Conservation (phyloP, 345 rosid genomes). For the Lenwebbia sp. region DNA sequence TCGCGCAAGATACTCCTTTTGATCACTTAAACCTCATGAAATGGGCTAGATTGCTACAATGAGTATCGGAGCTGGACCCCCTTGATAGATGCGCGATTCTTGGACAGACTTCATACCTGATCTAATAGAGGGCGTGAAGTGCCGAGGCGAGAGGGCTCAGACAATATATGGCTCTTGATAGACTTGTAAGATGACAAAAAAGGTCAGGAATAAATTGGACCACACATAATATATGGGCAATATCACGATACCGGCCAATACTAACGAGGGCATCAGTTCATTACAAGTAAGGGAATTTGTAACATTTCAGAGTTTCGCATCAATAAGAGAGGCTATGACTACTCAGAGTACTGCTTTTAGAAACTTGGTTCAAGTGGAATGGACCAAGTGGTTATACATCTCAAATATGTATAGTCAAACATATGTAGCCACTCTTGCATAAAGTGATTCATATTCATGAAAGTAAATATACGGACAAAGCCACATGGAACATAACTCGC, state of each 20-base stretch:
- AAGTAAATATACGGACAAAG: no score
- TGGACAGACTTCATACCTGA: background rate
- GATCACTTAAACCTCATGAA: background rate
- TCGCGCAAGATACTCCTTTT: background rate
- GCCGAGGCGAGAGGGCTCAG: background rate
- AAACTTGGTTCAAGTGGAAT: background rate
- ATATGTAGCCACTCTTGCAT: background rate
- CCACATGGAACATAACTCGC: no score
- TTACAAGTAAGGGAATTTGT: background rate
- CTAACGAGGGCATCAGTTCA: background rate
- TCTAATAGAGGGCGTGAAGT: background rate
- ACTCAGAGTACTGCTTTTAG: background rate
- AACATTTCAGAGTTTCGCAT: background rate
- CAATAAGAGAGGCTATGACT: background rate
- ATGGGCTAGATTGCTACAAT: background rate
- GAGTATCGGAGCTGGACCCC: background rate
- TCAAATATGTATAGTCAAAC: background rate
- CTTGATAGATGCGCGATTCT: background rate
- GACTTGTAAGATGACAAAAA: background rate
- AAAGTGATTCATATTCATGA: background rate
- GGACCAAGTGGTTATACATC: fast-evolving
- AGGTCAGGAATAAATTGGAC: background rate
- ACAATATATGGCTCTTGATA: background rate
- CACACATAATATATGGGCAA: background rate
- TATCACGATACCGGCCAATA: background rate